Conservation (phyloP, 2,329 filamentous ascomycete genomes). For the Verticillium longisporum region DNA sequence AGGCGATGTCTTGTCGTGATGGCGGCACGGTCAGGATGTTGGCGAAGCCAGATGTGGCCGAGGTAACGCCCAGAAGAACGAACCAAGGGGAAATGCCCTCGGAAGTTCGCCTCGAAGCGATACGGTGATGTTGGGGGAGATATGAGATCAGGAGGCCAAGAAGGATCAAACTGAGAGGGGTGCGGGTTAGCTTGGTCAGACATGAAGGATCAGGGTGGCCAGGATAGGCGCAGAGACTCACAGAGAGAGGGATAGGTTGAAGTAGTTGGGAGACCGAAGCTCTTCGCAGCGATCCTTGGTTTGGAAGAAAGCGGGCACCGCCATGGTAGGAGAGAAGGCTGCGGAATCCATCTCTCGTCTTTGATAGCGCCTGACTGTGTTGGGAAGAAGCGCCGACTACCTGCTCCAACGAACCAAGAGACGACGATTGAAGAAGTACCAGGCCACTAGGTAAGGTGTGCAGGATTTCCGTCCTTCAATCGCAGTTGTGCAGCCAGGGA, state of each 20-base stretch:
- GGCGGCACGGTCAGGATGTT: conserved; percentile 87
- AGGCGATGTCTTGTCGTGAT: conserved; percentile 75
- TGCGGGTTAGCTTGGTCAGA: conserved; percentile 11
- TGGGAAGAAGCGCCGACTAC: neutral
- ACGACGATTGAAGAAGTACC: neutral
- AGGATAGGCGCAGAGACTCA: conserved; percentile 20
- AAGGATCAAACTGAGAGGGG: conserved; percentile 57
- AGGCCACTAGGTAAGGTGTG: neutral
- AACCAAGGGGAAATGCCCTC: conserved; percentile 96
- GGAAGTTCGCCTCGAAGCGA: conserved; percentile 76
- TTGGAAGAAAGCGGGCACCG: neutral
- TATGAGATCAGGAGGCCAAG: conserved; percentile 88
- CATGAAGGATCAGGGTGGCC: neutral
- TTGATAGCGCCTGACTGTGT: neutral
- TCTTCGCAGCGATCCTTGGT: conserved; percentile 38
- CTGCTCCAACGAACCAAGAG: neutral
- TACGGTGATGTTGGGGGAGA: conserved; percentile 88
- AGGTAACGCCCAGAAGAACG: conserved; percentile 86
- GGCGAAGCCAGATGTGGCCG: conserved; percentile 79
- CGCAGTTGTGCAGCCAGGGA: neutral
- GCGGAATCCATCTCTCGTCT: neutral
- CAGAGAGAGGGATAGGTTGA: conserved; percentile 52
- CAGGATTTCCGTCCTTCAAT: neutral
- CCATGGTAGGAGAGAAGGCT: neutral
- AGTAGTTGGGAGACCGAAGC: conserved; percentile 44